Evolutionary conservation across 2,329 filamentous ascomycete species (phyloP).

Genomic region (Colletotrichum caudatum): DNA sequence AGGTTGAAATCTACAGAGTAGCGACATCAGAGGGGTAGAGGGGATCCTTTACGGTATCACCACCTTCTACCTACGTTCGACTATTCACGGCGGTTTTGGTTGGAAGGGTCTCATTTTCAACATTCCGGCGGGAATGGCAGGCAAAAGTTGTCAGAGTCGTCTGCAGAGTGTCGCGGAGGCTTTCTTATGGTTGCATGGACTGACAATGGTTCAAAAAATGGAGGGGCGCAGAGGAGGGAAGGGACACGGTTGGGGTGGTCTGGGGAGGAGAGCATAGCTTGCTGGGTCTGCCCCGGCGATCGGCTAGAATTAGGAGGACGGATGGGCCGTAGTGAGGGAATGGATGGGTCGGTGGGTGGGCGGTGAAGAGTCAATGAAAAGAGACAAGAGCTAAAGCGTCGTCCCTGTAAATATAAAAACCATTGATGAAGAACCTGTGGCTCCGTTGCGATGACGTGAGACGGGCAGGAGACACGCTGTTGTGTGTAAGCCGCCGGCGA

Average conservation of each 20-base stretch:
- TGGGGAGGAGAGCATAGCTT: background rate
- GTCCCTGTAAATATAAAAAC: conserved; percentile 16
- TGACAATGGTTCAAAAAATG: background rate
- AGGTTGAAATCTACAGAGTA: conserved; percentile 20
- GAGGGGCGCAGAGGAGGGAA: background rate
- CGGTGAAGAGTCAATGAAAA: conserved; percentile 11
- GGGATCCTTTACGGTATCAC: conserved; percentile 7
- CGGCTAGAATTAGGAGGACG: background rate
- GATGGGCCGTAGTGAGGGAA: background rate
- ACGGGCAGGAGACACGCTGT: background rate
- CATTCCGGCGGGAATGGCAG: conserved; percentile 12
- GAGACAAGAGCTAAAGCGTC: background rate
- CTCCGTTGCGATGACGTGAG: background rate
- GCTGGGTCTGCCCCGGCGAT: conserved; percentile 1
- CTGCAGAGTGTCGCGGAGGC: conserved; percentile 32
- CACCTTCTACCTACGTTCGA: conserved; percentile 31
- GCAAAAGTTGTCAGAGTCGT: conserved; percentile 15
- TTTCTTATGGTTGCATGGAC: conserved; percentile 21
- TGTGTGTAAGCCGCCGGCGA: background rate
- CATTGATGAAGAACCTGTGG: conserved; percentile 18
- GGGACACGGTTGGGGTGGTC: background rate
- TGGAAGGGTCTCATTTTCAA: conserved; percentile 18
- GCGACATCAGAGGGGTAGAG: conserved; percentile 17
- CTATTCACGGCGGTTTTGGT: conserved; percentile 13
- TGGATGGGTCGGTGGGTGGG: background rate